Evolutionary conservation across 1,284 basidiomycete genomes (phyloP), one percentile per base, ranked within the genome.

Genomic region (Apiotrichum mycotoxinovorans): DNA sequence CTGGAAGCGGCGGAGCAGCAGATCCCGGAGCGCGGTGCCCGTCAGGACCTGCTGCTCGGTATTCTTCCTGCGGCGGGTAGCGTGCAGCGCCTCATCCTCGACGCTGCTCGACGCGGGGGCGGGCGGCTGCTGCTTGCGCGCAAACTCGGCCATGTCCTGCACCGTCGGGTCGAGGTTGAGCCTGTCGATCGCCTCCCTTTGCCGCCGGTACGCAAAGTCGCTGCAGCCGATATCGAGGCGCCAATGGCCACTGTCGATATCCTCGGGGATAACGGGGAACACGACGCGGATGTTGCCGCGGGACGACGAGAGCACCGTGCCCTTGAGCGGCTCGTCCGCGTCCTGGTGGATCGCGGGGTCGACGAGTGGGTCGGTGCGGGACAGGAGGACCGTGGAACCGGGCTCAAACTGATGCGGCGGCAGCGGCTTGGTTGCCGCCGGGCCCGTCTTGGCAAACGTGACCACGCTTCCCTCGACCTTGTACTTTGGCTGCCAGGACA

Each of bases 221-320:
- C 84, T 85, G 34, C 79, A 79, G 2, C 85, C 87, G 3, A 90
- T 73, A 67, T 94, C 90, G 41, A 94, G 70, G 56, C 88, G 80
- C 88, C 88, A 90, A 27, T 67, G 40, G 5, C 80, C 77, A 33
- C 75, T 74, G 14, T 72, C 67, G 51, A 83, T 66, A 17, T 82
- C 81, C 46, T 53, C 49, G 2, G 75, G 66, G 2, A 74, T 69
- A 25, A 83, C 77, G 1, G 80, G 74, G 57, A 89, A 88, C 4
- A 80, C 76, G 10, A 91, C 70, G 17, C 80, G 80, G 44, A 91
- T 73, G 47, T 83, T 54, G 4, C 69, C 70, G 18, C 64, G 61
- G 0, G 79, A 80, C 41, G 75, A 68, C 7, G 78, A 78, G 23
- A 86, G 71, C 5, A 91, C 82, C 12, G 79, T 82, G 2, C 87